These are phyloP conservation scores for Salix koriyanagi DNA, from an alignment of 345 rosid genomes.

Conservation along the genomic window DNA sequence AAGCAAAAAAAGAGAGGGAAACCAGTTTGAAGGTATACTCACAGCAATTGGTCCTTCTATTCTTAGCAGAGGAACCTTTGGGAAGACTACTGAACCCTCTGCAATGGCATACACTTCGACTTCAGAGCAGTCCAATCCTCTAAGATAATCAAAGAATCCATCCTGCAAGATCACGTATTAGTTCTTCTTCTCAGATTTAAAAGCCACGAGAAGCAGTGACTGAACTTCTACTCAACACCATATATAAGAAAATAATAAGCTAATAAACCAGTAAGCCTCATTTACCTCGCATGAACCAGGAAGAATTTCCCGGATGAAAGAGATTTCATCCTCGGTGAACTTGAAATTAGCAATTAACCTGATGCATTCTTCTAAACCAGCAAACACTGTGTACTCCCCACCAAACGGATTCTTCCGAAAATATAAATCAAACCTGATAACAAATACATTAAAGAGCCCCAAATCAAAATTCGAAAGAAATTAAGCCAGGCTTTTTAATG, in stretches of 20 bases:
- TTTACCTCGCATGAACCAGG: conserved; percentile 78
- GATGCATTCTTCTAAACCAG: conserved; percentile 95
- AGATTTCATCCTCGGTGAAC: conserved; percentile 61
- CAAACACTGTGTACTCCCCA: conserved; percentile 89
- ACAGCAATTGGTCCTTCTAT: conserved; percentile 96
- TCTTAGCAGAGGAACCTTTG: conserved; percentile 88
- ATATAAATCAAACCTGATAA: conserved; percentile 76
- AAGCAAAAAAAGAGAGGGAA: background rate
- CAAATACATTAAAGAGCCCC: background rate
- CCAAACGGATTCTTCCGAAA: conserved; percentile 95
- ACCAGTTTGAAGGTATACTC: conserved; percentile 34
- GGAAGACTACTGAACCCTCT: conserved; percentile 90
- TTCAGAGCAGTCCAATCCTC: conserved; percentile 83
- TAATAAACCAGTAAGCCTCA: background rate
- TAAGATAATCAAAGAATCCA: conserved; percentile 72
- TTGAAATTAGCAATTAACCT: conserved; percentile 83
- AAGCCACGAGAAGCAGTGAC: background rate
- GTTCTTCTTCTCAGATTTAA: background rate
- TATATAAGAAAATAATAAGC: too few species aligned
- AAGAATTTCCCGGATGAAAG: conserved; percentile 57
- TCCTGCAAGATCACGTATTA: conserved; percentile 33
- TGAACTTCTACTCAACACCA: too few species aligned
- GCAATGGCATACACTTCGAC: conserved; percentile 78
- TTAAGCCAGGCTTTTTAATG: too few species aligned
- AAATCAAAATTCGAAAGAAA: background rate